Base-by-base conservation (phyloP, 768 basidiomycete genomes). In the Butyriboletus loyo region DNA sequence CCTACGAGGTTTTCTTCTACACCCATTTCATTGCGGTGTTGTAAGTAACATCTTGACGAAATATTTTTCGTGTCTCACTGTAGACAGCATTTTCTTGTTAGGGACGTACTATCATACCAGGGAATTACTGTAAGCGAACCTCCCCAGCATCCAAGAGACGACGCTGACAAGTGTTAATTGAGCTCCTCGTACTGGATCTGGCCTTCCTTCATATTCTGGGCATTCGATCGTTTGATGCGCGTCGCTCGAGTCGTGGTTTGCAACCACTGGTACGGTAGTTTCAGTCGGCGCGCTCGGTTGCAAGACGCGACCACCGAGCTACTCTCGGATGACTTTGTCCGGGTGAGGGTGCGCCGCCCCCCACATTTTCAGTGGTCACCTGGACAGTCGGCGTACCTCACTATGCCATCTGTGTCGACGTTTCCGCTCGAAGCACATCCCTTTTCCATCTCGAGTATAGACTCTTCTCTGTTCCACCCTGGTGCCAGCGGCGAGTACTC, bases 401-500 rank as follows among this genome's bases (percentile, higher is more conserved):
- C 70, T 10, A 67, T 84, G 57, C 81, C 82, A 5, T 59, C 70
- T 1, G 69, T 81, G 7, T 78, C 78, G 11, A 45, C 48, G 0
- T 62, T 73, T 25, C 77, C 78, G 6, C 73, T 78, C 28, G 79
- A 85, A 63, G 66, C 79, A 0, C 84, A 85, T 53, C 84, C 84
- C 2, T 85, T 86, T 66, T 83, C 84, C 0, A 84, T 85, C 49
- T 72, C 80, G 7, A 78, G 70, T n/a, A 60, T 76, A 8, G 69
- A 74, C 40, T 60, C 63, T 13, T 3, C 46, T 14, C 13, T 62
- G 5, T 65, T 68, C 52, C 52, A 28, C 1, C 53, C 54, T 27
- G 24, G 14, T 3, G 14, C 27, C 14, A 39, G 22, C 1, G 14
- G 34, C 17, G 24, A 19, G 21, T 1, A 19, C 31, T 22, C 34